Evolutionary conservation across 169 alveolate species (phyloP), one percentile per base, ranked within the genome.

Genomic region (Blepharisma undulans): DNA sequence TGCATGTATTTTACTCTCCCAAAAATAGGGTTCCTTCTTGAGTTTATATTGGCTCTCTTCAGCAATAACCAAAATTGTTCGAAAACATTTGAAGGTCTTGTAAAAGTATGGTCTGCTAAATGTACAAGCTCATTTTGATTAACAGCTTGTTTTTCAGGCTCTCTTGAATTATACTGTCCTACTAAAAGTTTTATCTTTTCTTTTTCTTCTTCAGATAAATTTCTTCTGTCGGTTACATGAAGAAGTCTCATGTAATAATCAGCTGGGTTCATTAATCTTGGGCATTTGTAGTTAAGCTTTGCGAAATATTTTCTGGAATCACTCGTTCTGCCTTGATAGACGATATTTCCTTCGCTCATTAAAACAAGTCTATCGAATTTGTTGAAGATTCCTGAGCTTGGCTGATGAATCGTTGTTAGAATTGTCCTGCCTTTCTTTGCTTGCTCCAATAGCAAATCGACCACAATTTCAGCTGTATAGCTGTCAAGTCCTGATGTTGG

Each of bases 401-500:
- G 98, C 89, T 94, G 92, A 93, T 96, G 98, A 34, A 96, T 94
- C 1, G 98, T 96, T 22, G 95, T 90, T 5, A 96, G 84, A 16
- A 96, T 87, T 25, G 93, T 95, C 87, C 87, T 94, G 14, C 97
- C 97, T 21, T 60, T 29, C 78, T 7, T 6, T 27, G 96, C 95
- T 77, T 89, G 86, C 21, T 82, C 78, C 36, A 84, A 86, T 32
- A 96, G 76, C 0, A 91, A 66, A 74, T 91, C 93, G 76, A 94
- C 81, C 18, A 96, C 94, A n/a, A 87, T 36, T 79, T 88, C 60
- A 10, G 98, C 96, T 32, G 97, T 95, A 71, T 88, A 91, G 30
- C 96, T 92, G 91, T 98, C 99, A 32, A 98, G 93, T 61, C 99
- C 99, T 16, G 98, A 94, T 0, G 98, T 96, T 2, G 98, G 98